Evolutionary conservation across 495 filamentous ascomycete species (phyloP), one percentile per base, ranked within the genome.

Genomic region (Trichoderma virens): DNA sequence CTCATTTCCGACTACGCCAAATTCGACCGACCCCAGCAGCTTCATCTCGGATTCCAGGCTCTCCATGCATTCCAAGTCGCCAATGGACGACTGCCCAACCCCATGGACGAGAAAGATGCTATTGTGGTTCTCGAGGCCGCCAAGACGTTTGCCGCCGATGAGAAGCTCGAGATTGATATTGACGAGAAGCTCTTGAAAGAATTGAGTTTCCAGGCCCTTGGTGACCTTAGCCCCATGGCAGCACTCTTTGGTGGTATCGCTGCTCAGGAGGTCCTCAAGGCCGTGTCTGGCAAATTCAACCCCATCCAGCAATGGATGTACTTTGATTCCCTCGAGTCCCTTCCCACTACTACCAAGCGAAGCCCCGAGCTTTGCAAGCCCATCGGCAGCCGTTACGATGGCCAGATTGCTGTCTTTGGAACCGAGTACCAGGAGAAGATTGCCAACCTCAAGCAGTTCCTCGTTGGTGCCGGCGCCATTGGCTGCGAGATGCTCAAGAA

Each of bases 401-500:
- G 94, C 8, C 94, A 99, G 70, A 94, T 99, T 69, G 94, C 90
- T 9, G 95, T 99, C 1, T 96, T 97, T 68, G 95, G 95, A 61
- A 88, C 84, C 67, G 91, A 96, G 59, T 98, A 86, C 77, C 95
- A 98, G 72, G 90, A 96, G 41, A 97, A 95, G 80, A 80, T 99
- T 68, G 81, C 88, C 62, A 95, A 97, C 70, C 74, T 90, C 45
- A 93, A 85, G 60, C 83, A 96, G 70, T 99, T 99, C 81, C 82
- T 99, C 27, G 95, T 99, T 61, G 95, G 95, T 66, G 90, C 95
- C 28, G 95, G 95, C 66, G 95, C 95, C 64, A 99, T 99, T 73
- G 95, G 95, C 35, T 99, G 95, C 71, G 95, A 99, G 72, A 99
- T 97, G 85, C 80, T 99, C 63, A 99, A 99, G 84, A 98, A 97